Evolutionary conservation across 192 early-diverging fungal genomes (phyloP), one percentile per base, ranked within the genome.

Genomic region (Linnemannia hyalina): DNA sequence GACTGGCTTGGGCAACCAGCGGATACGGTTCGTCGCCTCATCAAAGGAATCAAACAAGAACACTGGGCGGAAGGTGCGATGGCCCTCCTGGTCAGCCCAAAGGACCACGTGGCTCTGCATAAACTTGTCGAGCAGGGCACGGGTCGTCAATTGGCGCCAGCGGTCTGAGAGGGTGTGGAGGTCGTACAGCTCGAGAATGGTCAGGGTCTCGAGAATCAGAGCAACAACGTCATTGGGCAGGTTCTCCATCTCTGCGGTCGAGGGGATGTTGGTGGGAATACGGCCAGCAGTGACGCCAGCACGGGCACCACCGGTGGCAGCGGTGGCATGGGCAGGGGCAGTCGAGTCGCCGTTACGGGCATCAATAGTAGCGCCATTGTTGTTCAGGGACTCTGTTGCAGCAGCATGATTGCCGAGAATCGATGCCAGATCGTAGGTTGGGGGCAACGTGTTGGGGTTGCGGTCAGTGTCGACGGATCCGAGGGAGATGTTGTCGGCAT

Each of bases 31-130:
- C 6, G 88, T 89, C 20, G 81, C 75, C 76, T 85, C 78, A 35
- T 89, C 85, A 82, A 87, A 89, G 18, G 84, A 87, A 20, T 89
- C 83, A 78, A 89, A 89, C 49, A 82, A 63, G 49, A 85, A 89
- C 15, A 78, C 75, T 23, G 88, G 88, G 32, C 85, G 83, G 88
- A 82, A 89, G 18, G 80, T 74, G 0, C 88, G 84, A 74, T 89
- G 88, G 46, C 84, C 78, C 73, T 89, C 88, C 55, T 89, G 88
- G 65, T 89, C 88, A 60, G 87, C 83, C 88, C 88, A 89, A 36
- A 89, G 77, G 7, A 87, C 85, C 60, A 89, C 74, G 55, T 82
- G 29, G 36, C 76, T 83, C 70, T 65, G 54, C 38, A 26, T 69
- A 52, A 89, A 89, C 70, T 80, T 87, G 74, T 83, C 83, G 36